Conservation (phyloP, 441 rosid species). For the Bruguiera hainesii region DNA sequence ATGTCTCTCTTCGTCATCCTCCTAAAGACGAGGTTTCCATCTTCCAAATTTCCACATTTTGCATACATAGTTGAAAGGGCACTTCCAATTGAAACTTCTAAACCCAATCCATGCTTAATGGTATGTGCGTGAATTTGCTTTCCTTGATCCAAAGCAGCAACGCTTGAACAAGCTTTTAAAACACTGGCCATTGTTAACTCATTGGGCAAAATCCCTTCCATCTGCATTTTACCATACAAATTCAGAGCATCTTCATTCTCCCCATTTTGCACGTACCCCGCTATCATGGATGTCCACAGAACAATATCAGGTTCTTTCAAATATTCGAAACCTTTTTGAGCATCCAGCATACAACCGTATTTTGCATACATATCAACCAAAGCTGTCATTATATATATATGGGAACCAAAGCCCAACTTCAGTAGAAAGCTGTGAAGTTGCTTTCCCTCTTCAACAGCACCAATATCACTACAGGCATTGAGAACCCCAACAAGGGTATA, state of each 20-base stretch:
- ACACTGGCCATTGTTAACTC: conserved; percentile 83
- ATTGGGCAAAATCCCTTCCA: conserved; percentile 53
- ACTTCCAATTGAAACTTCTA: conserved; percentile 61
- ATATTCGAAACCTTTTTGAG: conserved; percentile 61
- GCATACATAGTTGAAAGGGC: conserved; percentile 84
- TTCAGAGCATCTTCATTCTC: conserved; percentile 69
- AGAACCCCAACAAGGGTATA: conserved; percentile 76
- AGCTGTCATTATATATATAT: conserved; percentile 61
- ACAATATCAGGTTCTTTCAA: conserved; percentile 64
- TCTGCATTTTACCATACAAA: conserved; percentile 59
- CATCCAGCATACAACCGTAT: conserved; percentile 51
- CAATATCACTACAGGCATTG: conserved; percentile 70
- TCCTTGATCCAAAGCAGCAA: conserved; percentile 81
- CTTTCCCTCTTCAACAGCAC: conserved; percentile 55
- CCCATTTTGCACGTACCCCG: conserved; percentile 79
- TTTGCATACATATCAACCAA: conserved; percentile 94
- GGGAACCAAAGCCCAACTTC: conserved; percentile 66
- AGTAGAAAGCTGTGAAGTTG: conserved; percentile 60
- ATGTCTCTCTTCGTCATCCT: conserved; percentile 60
- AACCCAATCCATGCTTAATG: conserved; percentile 58
- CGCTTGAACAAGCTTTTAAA: conserved; percentile 70
- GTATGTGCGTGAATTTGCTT: conserved; percentile 68
- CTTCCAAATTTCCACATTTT: conserved; percentile 69
- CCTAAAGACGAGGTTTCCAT: conserved; percentile 60
- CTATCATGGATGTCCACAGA: conserved; percentile 79